Base-by-base conservation (phyloP, 177 flowering plant species). In the Telopea speciosissima region DNA sequence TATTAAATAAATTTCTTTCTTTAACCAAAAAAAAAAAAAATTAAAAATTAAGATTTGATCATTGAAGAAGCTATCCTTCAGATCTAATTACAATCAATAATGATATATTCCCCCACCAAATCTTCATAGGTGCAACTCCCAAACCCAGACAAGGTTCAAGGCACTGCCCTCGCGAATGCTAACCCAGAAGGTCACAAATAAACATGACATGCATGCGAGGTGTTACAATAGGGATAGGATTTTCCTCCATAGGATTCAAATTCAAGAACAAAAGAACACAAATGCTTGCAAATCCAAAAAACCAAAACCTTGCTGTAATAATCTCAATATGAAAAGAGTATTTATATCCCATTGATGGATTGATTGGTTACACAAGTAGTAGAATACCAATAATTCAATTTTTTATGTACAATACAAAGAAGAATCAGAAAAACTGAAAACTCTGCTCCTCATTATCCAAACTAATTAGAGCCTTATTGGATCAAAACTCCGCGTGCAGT, bases 331-430 rank as follows among this genome's bases (percentile, higher is more conserved):
- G 14, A 31, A 28, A 28, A 28, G 40, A 8, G 42, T 28, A 28
- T 63, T 14, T 44, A 67, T 21, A 45, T 44, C 21, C 9, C 56
- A 17, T 49, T 65, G 22, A 36, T 40, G 44, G 24, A 65, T 13
- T 65, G 7, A 65, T 65, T 22, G 24, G n/a, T 65, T 63, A 25
- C 9, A 19, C 23, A 63, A 0, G 36, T 17, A 28, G 21, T 26
- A 28, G 31, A 2, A 28, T 28, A 28, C 45, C 33, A 67, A n/a
- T 24, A 31, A 71, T 45, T 63, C 24, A 71, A 71, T 54, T 12
- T 22, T 45, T 56, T 17, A 36, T 56, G 69, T 72, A 31, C 63
- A 72, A 36, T 24, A 36, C 33, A 72, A 11, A 28, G 11, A 70
- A 12, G 1, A 62, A 14, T 24, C 8, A 63, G 8, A 49, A 62